Base-by-base conservation (phyloP, 1,139 yeast genomes). In the Scheffersomyces insectosa region DNA sequence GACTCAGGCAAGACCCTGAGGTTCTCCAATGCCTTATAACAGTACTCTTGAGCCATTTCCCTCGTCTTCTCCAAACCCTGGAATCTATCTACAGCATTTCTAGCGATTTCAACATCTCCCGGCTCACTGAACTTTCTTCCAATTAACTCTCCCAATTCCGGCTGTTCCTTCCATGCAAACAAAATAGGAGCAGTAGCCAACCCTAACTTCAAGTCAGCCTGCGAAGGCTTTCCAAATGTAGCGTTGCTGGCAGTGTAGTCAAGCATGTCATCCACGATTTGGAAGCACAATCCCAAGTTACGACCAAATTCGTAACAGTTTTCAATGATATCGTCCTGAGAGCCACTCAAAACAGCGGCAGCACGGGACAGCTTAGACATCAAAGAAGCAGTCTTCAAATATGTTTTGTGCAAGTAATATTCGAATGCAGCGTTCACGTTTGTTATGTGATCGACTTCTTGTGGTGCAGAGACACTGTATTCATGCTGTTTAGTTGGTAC, bases 181-280 rank as follows among this genome's bases (percentile, higher is more conserved):
- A 93, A 71, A 4, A 93, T 91, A 2, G 99, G 99, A 0, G 98
- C 98, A 1, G 99, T 93, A 1, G 98, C 98, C 50, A 93, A 76
- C 0, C 99, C 99, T 39, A 93, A 75, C 62, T 91, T 84, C 54
- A 93, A 76, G 66, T 93, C 99, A 2, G 97, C 98, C 56, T 91
- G 96, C 16, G 96, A 85, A 10, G 99, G 99, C 64, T 93, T 93
- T 33, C 99, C 99, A 47, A 93, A 71, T 41, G 87, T 81, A 29
- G 79, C 79, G 28, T 89, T 90, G 34, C 93, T 82, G 15, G 89
- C 83, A 0, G 97, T 89, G 62, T 88, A 93, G 66, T 93, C 99
- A 53, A 95, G 77, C 85, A 91, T 85, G 65, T 93, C 99, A 65
- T 93, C 99, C 25, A 95, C 96, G 46, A 93, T 79, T 66, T 93